phyloP scores from a whole-genome alignment of 2,329 filamentous ascomycete species.

The Colletotrichum tropicale region DNA sequence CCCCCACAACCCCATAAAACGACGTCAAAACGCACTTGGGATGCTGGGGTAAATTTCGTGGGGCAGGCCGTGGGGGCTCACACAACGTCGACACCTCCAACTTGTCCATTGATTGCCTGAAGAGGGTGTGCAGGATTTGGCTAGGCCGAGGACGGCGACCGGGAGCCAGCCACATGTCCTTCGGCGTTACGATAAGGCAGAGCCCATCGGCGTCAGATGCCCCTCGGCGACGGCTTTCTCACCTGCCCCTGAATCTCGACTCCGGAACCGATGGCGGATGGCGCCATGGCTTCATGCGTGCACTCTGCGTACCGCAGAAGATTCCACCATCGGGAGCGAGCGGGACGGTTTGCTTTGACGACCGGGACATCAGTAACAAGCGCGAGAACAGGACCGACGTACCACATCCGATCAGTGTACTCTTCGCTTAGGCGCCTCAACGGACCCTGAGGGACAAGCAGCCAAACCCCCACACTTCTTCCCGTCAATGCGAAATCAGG shows the following conservation, averaged over 20 bases:
- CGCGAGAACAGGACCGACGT: background rate
- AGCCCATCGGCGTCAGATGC: background rate
- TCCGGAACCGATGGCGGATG: background rate
- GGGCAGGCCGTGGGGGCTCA: constrained; percentile 17
- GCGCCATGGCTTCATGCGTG: background rate
- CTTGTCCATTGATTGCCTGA: background rate
- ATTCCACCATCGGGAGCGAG: background rate
- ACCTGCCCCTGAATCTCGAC: background rate
- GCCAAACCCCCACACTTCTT: background rate
- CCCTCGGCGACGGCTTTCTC: background rate
- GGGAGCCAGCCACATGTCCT: background rate
- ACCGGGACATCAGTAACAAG: background rate
- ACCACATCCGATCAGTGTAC: background rate
- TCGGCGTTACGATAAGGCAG: constrained; percentile 9
- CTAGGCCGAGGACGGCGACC: background rate
- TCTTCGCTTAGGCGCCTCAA: background rate
- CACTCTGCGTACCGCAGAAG: background rate
- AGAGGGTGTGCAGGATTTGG: constrained; percentile 5
- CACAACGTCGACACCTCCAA: constrained; percentile 1
- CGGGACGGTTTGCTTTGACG: background rate
- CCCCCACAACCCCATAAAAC: constrained; percentile 23
- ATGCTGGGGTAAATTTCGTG: constrained; percentile 13
- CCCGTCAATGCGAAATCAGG: background rate
- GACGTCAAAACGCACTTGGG: constrained; percentile 15
- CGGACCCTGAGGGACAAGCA: background rate